phyloP scores from a whole-genome alignment of 2,329 filamentous ascomycete genomes.

The Aspergillus pseudoterreus region DNA sequence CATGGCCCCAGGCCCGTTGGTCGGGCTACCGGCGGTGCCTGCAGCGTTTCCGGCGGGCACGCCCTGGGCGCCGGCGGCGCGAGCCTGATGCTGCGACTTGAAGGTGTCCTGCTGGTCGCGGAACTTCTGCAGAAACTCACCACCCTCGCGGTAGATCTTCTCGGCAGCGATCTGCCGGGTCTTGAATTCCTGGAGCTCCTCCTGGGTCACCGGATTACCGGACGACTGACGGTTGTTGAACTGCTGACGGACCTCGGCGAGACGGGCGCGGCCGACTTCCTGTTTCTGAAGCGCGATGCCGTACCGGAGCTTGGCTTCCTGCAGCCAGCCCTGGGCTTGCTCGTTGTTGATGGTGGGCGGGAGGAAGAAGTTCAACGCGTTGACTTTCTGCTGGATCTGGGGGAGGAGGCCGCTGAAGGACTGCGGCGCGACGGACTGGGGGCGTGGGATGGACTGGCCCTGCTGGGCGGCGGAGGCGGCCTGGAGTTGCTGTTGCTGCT shows the following conservation, averaged over 20 bases:
- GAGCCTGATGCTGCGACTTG: slow-evolving; percentile 31
- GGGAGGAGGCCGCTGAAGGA: slow-evolving; percentile 41
- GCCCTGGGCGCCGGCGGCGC: slow-evolving; percentile 11
- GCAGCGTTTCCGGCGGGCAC: slow-evolving; percentile 15
- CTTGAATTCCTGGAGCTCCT: slow-evolving; percentile 43
- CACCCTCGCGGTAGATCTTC: slow-evolving; percentile 42
- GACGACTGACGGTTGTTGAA: slow-evolving; percentile 35
- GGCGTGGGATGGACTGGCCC: slow-evolving; percentile 26
- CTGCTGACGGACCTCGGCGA: slow-evolving; percentile 40
- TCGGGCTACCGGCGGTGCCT: slow-evolving; percentile 18
- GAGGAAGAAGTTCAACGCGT: slow-evolving; percentile 41
- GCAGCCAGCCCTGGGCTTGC: slow-evolving; percentile 43
- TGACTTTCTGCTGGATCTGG: slow-evolving; percentile 46
- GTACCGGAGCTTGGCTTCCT: slow-evolving; percentile 45
- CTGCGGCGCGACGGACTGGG: slow-evolving; percentile 36
- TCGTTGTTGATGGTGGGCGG: slow-evolving; percentile 44
- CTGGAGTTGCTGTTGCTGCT: slow-evolving; percentile 28
- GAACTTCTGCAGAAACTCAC: slow-evolving; percentile 46
- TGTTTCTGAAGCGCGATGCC: slow-evolving; percentile 48
- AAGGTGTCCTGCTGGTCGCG: slow-evolving; percentile 47
- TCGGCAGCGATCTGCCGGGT: slow-evolving; percentile 39
- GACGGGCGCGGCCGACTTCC: slow-evolving; percentile 43
- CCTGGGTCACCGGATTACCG: slow-evolving; percentile 35
- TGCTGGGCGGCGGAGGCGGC: slow-evolving; percentile 15
- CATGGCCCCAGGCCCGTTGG: slow-evolving; percentile 23